Conservation (phyloP, 305 asterid genomes). For the Coffea humblotiana region DNA sequence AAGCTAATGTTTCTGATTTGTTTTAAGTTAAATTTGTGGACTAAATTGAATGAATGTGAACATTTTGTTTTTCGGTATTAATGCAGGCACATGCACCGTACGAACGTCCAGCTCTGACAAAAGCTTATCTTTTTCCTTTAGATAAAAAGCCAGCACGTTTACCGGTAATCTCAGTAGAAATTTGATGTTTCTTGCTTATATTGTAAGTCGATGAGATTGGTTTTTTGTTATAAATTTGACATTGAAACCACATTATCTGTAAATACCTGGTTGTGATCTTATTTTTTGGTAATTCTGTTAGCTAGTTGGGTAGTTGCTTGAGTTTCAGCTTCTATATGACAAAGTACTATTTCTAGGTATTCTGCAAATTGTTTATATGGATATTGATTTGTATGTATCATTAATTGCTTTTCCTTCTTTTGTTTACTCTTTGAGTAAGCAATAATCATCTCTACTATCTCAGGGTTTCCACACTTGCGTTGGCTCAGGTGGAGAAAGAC, state of each 20-base stretch:
- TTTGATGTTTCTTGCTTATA: slow-evolving; percentile 7
- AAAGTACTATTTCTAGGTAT: neutral
- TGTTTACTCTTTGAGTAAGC: neutral
- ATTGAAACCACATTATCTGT: neutral
- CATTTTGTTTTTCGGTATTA: slow-evolving; percentile 21
- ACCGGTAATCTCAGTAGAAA: slow-evolving; percentile 59
- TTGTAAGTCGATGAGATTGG: neutral
- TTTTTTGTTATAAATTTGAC: neutral
- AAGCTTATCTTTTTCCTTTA: slow-evolving; percentile 78
- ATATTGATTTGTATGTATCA: neutral
- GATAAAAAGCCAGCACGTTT: slow-evolving; percentile 95
- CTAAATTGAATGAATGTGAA: neutral
- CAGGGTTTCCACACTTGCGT: slow-evolving; percentile 99
- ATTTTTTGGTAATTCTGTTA: neutral
- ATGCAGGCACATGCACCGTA: slow-evolving; percentile 84
- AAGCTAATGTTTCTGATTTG: neutral
- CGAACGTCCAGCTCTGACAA: slow-evolving; percentile 95
- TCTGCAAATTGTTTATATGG: neutral
- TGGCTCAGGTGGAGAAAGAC: slow-evolving; percentile 92
- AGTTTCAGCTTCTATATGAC: neutral
- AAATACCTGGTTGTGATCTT: neutral
- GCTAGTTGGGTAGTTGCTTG: neutral
- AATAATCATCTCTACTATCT: slow-evolving; percentile 21
- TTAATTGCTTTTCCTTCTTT: neutral
- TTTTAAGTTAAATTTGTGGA: neutral